phyloP scores from a whole-genome alignment of 306 rosid genomes.

The Canavalia ensiformis region DNA sequence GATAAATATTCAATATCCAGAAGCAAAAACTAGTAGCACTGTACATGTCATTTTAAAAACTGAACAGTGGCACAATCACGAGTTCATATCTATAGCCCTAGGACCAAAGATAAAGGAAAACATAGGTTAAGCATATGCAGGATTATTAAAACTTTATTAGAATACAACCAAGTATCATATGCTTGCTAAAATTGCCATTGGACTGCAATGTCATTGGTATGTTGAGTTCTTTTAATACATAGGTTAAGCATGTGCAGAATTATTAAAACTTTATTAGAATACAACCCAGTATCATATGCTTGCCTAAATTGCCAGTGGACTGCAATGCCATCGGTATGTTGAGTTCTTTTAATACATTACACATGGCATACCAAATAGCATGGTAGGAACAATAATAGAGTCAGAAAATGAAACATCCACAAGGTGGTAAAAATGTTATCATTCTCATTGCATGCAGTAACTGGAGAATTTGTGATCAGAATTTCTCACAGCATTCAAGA shows the following conservation, averaged over 20 bases:
- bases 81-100: neutral
- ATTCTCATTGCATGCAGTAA: neutral
- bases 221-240: neutral
- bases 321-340: neutral
- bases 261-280: slow-evolving; percentile 1
- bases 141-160: slow-evolving; percentile 1
- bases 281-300: slow-evolving; percentile 19
- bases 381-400: slow-evolving; percentile 15
- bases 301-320: slow-evolving; percentile 5
- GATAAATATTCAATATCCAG: slow-evolving; percentile 13
- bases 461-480: neutral
- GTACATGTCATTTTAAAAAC: neutral
- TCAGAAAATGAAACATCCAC: slow-evolving; percentile 14
- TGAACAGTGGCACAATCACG: neutral
- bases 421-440: slow-evolving; percentile 22
- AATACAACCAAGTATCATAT: slow-evolving; percentile 1
- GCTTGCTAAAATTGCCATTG: slow-evolving; percentile 20
- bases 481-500: slow-evolving; percentile 10
- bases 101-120: slow-evolving; percentile 4
- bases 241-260: neutral
- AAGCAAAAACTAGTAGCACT: neutral
- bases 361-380: neutral
- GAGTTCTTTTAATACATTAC: neutral
- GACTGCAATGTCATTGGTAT: neutral
- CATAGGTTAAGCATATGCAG: neutral